Percentiles rank a stretch among this genome's conserved stretches.
These are phyloP conservation scores for Blastobotrys chiropterorum DNA, from an alignment of 805 yeast genomes.

Conservation along the genomic window DNA sequence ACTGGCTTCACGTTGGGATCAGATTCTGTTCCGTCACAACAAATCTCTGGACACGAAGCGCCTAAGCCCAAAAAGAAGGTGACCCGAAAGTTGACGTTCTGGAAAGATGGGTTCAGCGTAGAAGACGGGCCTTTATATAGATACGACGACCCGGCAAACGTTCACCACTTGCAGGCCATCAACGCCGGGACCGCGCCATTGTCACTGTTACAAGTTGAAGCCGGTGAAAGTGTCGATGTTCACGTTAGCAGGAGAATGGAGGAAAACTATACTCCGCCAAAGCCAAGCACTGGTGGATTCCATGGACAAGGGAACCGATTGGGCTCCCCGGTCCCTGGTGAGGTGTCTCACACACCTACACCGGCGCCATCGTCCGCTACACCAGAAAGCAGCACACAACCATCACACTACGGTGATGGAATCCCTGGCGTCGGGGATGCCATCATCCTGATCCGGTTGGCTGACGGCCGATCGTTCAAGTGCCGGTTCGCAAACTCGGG, in stretches of 20 bases:
- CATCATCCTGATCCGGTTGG: constrained; percentile 73
- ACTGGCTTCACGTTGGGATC: constrained; percentile 32
- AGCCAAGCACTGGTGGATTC: constrained; percentile 57
- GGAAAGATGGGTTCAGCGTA: constrained; percentile 95
- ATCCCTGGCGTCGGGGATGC: constrained; percentile 52
- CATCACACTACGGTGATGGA: constrained; percentile 21
- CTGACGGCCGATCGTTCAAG: constrained; percentile 67
- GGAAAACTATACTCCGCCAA: constrained; percentile 73
- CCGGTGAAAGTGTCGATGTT: constrained; percentile 92
- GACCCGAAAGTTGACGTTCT: constrained; percentile 78
- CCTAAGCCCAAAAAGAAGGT: constrained; percentile 42
- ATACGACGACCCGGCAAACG: constrained; percentile 90
- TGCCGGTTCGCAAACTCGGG: constrained; percentile 60
- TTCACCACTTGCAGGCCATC: constrained; percentile 67
- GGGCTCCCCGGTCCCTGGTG: constrained; percentile 63
- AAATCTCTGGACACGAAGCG: constrained; percentile 11
- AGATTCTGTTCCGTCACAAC: constrained; percentile 21
- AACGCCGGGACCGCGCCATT: constrained; percentile 90
- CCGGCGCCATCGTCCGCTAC: constrained; percentile 13
- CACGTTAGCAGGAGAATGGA: constrained; percentile 74
- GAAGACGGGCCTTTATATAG: constrained; percentile 84
- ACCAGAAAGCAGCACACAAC: constrained; percentile 24
- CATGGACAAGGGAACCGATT: constrained; percentile 75
- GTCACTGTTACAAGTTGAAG: constrained; percentile 69
- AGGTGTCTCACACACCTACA: not conserved